These are phyloP conservation scores for Cladophialophora carrionii DNA, from an alignment of 2,329 filamentous ascomycete species.

Conservation along the genomic window DNA sequence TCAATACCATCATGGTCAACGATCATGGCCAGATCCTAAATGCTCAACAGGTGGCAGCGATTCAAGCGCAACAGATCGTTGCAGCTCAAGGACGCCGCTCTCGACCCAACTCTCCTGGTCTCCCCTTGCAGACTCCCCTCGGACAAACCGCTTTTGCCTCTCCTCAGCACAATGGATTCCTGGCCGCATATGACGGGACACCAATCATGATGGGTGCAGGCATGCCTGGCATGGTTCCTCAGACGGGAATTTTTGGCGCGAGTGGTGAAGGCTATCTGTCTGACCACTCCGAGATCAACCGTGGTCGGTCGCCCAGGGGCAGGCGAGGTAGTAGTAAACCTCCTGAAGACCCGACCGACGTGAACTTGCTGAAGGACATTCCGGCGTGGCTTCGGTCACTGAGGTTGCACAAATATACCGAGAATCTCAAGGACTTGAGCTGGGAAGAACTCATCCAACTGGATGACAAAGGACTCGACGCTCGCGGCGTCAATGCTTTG, in stretches of 20 bases:
- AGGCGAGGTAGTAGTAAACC: conserved; percentile 94
- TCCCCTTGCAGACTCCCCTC: conserved; percentile 67
- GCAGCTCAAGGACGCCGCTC: conserved; percentile 71
- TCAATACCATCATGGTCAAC: conserved; percentile 91
- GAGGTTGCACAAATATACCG: conserved; percentile 96
- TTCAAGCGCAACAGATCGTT: conserved; percentile 69
- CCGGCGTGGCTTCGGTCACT: conserved; percentile 93
- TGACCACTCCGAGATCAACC: conserved; percentile 87
- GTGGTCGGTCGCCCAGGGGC: conserved; percentile 88
- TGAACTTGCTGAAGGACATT: conserved; percentile 86
- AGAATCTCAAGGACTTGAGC: conserved; percentile 95
- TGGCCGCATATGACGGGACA: conserved; percentile 80
- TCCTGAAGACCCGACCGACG: conserved; percentile 94
- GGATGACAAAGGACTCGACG: conserved; percentile 90
- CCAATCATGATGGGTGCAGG: conserved; percentile 72
- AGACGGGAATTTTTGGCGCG: conserved; percentile 70
- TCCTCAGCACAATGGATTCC: conserved; percentile 91
- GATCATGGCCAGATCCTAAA: conserved; percentile 86
- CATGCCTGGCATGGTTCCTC: conserved; percentile 66
- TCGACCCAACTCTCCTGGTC: conserved; percentile 83
- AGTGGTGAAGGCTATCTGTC: conserved; percentile 83
- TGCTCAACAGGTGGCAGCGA: conserved; percentile 78
- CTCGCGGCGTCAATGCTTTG: conserved; percentile 89
- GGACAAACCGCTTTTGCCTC: conserved; percentile 69
- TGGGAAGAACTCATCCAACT: conserved; percentile 92